These are phyloP conservation scores for Haplosporangium sp. DNA, from an alignment of 371 early-diverging fungal species.

Conservation along the genomic window DNA sequence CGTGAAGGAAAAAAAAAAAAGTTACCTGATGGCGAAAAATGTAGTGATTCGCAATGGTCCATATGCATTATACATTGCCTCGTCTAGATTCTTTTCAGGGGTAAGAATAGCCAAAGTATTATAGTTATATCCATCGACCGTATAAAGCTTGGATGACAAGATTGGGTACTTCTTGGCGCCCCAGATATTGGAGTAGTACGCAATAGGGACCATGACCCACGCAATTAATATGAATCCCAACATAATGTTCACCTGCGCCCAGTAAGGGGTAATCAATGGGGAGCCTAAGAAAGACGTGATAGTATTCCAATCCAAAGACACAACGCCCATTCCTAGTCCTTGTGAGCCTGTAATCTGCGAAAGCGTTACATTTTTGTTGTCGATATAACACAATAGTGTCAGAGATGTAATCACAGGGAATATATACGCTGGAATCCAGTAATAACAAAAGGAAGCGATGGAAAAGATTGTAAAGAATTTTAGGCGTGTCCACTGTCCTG, in stretches of 20 bases:
- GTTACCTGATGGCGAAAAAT: constrained; percentile 64
- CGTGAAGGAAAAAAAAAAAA: neutral
- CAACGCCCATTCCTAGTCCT: constrained; percentile 40
- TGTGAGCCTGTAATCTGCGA: constrained; percentile 64
- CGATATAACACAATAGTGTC: constrained; percentile 71
- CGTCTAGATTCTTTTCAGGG: constrained; percentile 61
- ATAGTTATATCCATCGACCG: constrained; percentile 31
- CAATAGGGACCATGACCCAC: constrained; percentile 43
- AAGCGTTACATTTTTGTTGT: constrained; percentile 67
- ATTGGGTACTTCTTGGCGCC: constrained; percentile 37
- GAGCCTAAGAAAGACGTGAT: constrained; percentile 46
- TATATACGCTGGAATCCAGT: constrained; percentile 70
- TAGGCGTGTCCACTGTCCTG: constrained; percentile 48
- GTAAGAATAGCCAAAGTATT: constrained; percentile 60
- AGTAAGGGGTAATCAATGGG: constrained; percentile 45
- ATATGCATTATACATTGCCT: constrained; percentile 52
- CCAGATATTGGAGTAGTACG: constrained; percentile 42
- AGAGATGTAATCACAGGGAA: constrained; percentile 64
- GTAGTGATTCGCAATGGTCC: constrained; percentile 68
- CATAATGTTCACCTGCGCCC: constrained; percentile 52
- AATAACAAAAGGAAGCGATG: constrained; percentile 58
- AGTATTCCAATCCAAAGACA: constrained; percentile 53
- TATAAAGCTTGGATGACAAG: constrained; percentile 34
- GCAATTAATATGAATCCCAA: constrained; percentile 35
- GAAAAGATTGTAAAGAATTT: constrained; percentile 75